Conservation (phyloP, 2,329 filamentous ascomycete genomes). For the Fonsecaea pugnacius region DNA sequence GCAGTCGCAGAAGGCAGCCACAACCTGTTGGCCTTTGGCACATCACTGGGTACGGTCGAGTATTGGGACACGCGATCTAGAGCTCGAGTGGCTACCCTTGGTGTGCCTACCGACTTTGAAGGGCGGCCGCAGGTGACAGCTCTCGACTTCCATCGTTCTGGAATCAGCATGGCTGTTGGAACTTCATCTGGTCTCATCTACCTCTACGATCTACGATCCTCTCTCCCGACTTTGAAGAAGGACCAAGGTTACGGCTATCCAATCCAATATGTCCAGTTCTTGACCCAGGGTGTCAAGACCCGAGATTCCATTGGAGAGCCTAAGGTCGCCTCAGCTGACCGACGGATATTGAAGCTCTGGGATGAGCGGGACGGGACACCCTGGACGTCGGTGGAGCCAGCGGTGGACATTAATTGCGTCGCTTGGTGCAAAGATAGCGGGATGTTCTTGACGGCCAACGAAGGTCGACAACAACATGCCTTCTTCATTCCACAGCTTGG, state of each 20-base stretch:
- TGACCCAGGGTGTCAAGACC: conserved; percentile 68
- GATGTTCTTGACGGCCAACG: conserved; percentile 96
- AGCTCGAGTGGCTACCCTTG: conserved; percentile 76
- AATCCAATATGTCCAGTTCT: conserved; percentile 78
- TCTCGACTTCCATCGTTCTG: conserved; percentile 80
- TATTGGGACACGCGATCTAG: conserved; percentile 92
- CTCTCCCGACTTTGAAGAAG: conserved; percentile 82
- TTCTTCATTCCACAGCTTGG: conserved; percentile 95
- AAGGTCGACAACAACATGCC: conserved; percentile 90
- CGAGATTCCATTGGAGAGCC: conserved; percentile 69
- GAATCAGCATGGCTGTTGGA: conserved; percentile 82
- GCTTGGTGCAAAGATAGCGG: conserved; percentile 90
- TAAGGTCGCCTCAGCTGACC: conserved; percentile 90
- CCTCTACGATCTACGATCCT: conserved; percentile 88
- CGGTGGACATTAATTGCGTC: conserved; percentile 92
- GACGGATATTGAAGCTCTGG: conserved; percentile 97
- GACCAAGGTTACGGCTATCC: conserved; percentile 95
- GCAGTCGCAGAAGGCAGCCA: conserved; percentile 87
- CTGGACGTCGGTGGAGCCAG: conserved; percentile 94
- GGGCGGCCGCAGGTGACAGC: conserved; percentile 73
- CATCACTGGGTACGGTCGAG: conserved; percentile 91
- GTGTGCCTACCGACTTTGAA: conserved; percentile 53
- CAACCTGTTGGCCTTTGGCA: conserved; percentile 90
- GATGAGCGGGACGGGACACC: conserved; percentile 79
- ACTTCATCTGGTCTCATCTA: conserved; percentile 87